These are phyloP conservation scores for Dorcoceras hygrometricum DNA, from an alignment of 257 asterid genomes.

Conservation along the genomic window DNA sequence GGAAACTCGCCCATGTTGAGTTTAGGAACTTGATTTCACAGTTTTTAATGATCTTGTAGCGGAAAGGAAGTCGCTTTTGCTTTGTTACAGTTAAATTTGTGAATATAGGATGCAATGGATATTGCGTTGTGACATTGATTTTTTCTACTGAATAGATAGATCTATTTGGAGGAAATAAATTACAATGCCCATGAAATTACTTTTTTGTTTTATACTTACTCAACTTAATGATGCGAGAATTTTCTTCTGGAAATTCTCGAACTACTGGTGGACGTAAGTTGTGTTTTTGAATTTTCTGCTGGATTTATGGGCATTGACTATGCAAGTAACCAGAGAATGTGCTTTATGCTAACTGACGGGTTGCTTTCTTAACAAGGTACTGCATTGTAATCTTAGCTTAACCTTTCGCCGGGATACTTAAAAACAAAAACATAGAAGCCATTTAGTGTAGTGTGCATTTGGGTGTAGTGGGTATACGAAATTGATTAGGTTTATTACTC, in stretches of 20 bases:
- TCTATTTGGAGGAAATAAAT: background rate
- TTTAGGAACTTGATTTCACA: background rate
- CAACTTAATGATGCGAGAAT: background rate
- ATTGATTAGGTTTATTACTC: background rate
- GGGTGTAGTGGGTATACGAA: background rate
- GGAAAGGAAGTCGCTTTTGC: background rate
- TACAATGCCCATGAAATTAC: too few species aligned
- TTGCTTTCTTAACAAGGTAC: background rate
- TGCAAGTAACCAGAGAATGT: slow-evolving; percentile 6
- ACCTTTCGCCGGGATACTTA: background rate
- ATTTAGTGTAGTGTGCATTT: background rate
- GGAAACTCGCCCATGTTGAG: background rate
- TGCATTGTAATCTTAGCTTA: background rate
- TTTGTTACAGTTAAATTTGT: background rate
- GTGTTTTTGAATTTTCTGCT: background rate
- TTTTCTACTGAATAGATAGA: background rate
- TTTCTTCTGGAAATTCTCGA: slow-evolving; percentile 19
- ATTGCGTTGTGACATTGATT: background rate
- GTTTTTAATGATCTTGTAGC: background rate
- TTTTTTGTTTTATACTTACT: background rate
- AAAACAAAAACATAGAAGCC: background rate
- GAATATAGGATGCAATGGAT: background rate
- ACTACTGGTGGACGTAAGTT: slow-evolving; percentile 17
- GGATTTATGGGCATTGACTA: slow-evolving; percentile 3
- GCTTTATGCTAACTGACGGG: background rate